Evolutionary conservation across 768 basidiomycete genomes (phyloP), one percentile per base, ranked within the genome.

Genomic region (Imleria badia): DNA sequence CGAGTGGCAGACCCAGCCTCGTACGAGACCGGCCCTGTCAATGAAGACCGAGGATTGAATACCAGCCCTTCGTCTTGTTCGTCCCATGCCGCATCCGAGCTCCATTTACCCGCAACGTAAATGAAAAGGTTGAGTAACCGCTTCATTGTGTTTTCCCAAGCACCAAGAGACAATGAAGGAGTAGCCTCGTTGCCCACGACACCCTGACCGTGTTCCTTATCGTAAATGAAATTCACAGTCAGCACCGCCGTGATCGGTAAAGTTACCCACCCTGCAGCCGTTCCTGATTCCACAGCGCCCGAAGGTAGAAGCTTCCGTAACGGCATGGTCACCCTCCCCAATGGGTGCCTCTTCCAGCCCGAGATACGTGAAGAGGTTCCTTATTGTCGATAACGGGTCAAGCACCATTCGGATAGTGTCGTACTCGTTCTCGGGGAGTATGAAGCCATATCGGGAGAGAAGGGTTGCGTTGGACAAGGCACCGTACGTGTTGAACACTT

Each of bases 401-500:
- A 55, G 52, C 40, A 69, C 66, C 66, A 75, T 51, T 22, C 56
- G 72, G 22, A 87, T 62, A n/a, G 72, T 64, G 62, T 91, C 88
- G 56, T 81, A 75, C 45, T 85, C 86, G 66, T 91, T 91, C 22
- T 76, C 82, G 43, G 90, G 85, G n/a, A 91, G 76, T 26, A 76
- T 66, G 64, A 92, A 92, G 0, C 90, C 90, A 67, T 91, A 91
- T 57, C 79, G 82, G 15, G 73, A 75, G 47, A 91, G 73, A 14
- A 92, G 77, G 61, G 83, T 72, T 2, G 87, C 81, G 63, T 91
- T 91, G 17, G 75, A 73, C 35, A 91, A 72, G 4, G 73, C 70
- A n/a, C 85, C 84, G 64, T 92, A 93, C 1, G 87, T 87, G 67
- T 93, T 93, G 76, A 83, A 91, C 20, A 90, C 74, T 53, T 92